Evolutionary conservation across 495 filamentous ascomycete genomes (phyloP), one percentile per base, ranked within the genome.

Genomic region (Neurospora cerealis): DNA sequence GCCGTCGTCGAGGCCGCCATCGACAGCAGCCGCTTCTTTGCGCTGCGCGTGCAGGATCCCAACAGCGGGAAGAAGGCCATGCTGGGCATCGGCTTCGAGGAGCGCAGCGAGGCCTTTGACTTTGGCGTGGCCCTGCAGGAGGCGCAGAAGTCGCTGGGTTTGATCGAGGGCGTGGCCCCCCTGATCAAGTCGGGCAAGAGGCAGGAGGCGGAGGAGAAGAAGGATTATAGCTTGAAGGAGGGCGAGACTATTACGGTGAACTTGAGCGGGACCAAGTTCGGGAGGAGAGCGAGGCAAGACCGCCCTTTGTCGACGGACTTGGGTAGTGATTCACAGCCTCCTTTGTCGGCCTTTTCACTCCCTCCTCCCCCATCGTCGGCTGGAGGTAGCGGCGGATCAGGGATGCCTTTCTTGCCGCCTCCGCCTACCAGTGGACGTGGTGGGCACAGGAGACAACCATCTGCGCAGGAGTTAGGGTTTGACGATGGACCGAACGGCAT

Each of bases 231-330:
- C 72, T 77, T 96, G 69, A 95, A 95, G 82, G 92, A 93, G 73
- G 93, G 93, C 11, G 91, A 96, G 85, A 95, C 91, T 4, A 95
- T 96, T 70, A 92, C 89, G 46, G 89, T 96, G 69, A 93, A 92
- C 79, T 82, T 94, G 73, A 91, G 89, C 41, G 87, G 83, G 11
- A 81, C 79, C 39, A 83, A 84, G 41, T 84, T 85, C 71, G 87
- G 84, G 11, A 81, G 83, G 69, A 81, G 83, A 70, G 80, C 76
- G 8, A 38, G 72, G 42, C 74, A 74, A 13, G 72, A 70, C 2
- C 74, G 73, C 8, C 72, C 76, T 40, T 62, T 73, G 38, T 71
- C 76, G 37, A 75, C 76, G 48, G 66, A 78, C 54, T 13, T 69
- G 69, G 74, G 32, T 1, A 62, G 70, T 15, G 77, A 77, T 71